phyloP scores from a whole-genome alignment of 371 early-diverging fungal genomes.

The Phascolomyces articulosus region DNA sequence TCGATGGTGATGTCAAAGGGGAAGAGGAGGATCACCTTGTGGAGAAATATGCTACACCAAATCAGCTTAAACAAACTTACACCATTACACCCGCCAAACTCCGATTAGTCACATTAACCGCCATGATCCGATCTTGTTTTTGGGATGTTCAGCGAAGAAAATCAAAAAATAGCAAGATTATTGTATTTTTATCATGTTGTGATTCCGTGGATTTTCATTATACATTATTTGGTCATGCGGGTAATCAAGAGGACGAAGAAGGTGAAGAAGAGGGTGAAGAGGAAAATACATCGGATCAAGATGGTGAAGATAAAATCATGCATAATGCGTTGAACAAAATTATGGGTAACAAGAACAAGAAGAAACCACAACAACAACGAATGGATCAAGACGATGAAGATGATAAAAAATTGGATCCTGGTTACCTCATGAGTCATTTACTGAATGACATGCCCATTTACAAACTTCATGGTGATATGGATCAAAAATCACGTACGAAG shows the following conservation, averaged over 20 bases:
- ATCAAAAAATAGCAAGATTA: constrained; percentile 57
- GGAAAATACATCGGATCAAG: no score
- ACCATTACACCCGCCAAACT: constrained; percentile 88
- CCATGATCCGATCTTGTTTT: constrained; percentile 65
- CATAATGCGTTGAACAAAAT: constrained; percentile 24
- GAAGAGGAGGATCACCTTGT: constrained; percentile 13
- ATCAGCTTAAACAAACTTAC: constrained; percentile 85
- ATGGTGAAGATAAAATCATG: constrained; percentile 29
- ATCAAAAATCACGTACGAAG: constrained; percentile 76
- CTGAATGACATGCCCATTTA: constrained; percentile 66
- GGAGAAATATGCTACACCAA: constrained; percentile 67
- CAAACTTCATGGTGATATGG: constrained; percentile 90
- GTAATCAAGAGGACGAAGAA: constrained; percentile 49
- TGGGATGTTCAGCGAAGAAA: constrained; percentile 47
- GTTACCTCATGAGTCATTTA: constrained; percentile 18
- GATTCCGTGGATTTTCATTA: constrained; percentile 94
- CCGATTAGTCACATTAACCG: constrained; percentile 83
- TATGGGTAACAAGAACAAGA: constrained; percentile 23
- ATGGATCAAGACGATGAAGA: constrained; percentile 34
- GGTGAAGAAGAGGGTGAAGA: constrained; percentile 41
- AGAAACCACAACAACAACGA: constrained; percentile 29
- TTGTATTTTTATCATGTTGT: constrained; percentile 91
- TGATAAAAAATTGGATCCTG: constrained; percentile 22
- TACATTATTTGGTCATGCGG: constrained; percentile 68
- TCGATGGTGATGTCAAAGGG: not conserved